phyloP scores from a whole-genome alignment of 441 rosid species.

The Geranium incanum region DNA sequence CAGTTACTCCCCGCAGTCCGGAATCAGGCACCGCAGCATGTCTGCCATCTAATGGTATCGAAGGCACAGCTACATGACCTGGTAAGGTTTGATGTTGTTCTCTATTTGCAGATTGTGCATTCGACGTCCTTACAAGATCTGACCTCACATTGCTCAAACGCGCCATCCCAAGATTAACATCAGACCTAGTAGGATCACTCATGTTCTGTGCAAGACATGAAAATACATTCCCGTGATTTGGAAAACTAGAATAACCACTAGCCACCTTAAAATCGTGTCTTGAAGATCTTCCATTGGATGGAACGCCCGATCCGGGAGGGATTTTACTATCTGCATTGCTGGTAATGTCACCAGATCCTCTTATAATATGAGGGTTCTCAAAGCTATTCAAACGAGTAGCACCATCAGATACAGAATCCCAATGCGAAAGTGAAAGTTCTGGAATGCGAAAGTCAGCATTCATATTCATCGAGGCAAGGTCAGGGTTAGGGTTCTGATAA shows the following conservation, averaged over 20 bases:
- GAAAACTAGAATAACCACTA: too few relatives aligned
- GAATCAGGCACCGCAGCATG: conserved; percentile 12
- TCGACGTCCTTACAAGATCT: not conserved
- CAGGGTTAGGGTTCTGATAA: not conserved
- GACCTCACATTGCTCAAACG: not conserved
- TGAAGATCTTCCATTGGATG: not conserved
- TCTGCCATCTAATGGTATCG: conserved; percentile 1
- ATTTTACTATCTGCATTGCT: too few relatives aligned
- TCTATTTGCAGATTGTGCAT: conserved; percentile 6
- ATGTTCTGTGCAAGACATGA: not conserved
- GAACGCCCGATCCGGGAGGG: not conserved
- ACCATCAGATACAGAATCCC: not conserved
- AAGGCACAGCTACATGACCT: conserved; percentile 7
- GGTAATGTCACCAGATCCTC: not conserved
- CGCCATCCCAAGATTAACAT: not conserved
- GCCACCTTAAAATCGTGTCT: too few relatives aligned
- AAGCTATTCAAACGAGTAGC: not conserved
- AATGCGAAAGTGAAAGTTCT: not conserved
- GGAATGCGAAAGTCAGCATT: not conserved
- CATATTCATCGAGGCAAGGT: not conserved
- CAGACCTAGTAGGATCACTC: conserved; percentile 2
- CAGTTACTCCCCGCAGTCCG: conserved; percentile 9
- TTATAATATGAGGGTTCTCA: not conserved
- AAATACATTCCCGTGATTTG: not conserved
- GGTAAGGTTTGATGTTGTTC: conserved; percentile 9